Evolutionary conservation across 805 yeast genomes (phyloP).

Genomic region (Yarrowia hollandica): DNA sequence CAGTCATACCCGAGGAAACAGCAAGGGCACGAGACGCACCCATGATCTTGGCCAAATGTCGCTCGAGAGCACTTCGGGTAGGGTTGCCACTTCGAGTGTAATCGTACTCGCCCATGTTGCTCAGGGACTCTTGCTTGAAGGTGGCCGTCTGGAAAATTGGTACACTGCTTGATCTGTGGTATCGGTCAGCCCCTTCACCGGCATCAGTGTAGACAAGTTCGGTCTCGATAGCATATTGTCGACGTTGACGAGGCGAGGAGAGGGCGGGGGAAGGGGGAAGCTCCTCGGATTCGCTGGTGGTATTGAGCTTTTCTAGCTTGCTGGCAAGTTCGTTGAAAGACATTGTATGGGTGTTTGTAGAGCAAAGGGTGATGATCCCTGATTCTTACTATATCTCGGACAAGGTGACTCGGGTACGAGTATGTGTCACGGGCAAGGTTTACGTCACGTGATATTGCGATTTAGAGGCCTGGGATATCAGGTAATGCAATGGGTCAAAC

Average conservation of each 20-base stretch:
- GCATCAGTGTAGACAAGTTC: conserved; percentile 64
- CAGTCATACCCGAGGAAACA: conserved; percentile 91
- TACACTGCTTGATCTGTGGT: conserved; percentile 70
- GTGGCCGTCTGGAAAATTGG: conserved; percentile 96
- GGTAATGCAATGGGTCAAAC: neutral
- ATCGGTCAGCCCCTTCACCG: conserved; percentile 53
- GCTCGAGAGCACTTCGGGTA: conserved; percentile 76
- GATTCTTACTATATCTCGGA: conserved; percentile 2
- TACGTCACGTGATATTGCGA: conserved; percentile 22
- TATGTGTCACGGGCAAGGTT: conserved; percentile 24
- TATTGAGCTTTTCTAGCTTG: conserved; percentile 21
- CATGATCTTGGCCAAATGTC: conserved; percentile 76
- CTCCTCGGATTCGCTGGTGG: conserved; percentile 26
- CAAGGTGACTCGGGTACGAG: conserved; percentile 29
- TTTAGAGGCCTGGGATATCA: neutral
- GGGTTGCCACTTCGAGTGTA: conserved; percentile 95
- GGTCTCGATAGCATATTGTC: conserved; percentile 60
- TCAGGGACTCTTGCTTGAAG: conserved; percentile 73
- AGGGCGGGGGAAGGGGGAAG: conserved; percentile 45
- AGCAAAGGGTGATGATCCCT: neutral
- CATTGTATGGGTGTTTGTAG: neutral
- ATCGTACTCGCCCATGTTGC: conserved; percentile 77
- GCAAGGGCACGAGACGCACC: conserved; percentile 75
- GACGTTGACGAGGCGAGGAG: conserved; percentile 39
- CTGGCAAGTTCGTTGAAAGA: conserved; percentile 19